A percentile compares a stretch with the other conserved stretches of the same genome.
Evolutionary conservation across 1,284 basidiomycete genomes (phyloP).

Genomic region (Apiotrichum montevideense): DNA sequence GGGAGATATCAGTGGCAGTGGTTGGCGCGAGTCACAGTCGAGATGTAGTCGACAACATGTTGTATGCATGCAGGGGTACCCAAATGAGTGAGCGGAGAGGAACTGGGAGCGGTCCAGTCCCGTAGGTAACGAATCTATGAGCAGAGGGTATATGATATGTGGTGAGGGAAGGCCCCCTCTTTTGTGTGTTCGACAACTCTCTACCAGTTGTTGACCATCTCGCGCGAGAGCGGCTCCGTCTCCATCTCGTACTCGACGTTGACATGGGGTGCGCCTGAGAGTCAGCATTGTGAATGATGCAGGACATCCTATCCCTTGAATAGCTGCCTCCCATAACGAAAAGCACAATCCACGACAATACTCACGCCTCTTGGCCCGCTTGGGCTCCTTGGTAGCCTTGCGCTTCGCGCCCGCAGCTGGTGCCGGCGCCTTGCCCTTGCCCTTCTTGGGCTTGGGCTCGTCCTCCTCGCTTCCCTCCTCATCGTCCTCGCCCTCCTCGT

Average conservation of each 20-base stretch:
- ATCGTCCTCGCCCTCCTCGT: slow-evolving; percentile 47
- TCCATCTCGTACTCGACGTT: slow-evolving; percentile 95
- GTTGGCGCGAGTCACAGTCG: too few species aligned
- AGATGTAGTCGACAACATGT: slow-evolving; percentile 13
- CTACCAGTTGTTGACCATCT: slow-evolving; percentile 50
- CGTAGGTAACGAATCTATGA: not conserved
- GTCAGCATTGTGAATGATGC: not conserved
- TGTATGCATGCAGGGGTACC: slow-evolving; percentile 21
- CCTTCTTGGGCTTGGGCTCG: slow-evolving; percentile 29
- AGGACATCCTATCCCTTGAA: too few species aligned
- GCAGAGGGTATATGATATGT: not conserved
- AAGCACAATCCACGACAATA: not conserved
- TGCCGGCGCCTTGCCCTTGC: slow-evolving; percentile 29
- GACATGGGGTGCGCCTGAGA: slow-evolving; percentile 56
- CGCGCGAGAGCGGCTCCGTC: slow-evolving; percentile 59
- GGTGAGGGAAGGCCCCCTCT: not conserved
- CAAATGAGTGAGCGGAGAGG: not conserved
- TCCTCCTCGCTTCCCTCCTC: slow-evolving; percentile 42
- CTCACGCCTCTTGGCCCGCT: slow-evolving; percentile 43
- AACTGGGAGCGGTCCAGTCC: not conserved
- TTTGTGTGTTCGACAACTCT: not conserved
- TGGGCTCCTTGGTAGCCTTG: slow-evolving; percentile 52
- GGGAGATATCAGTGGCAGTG: too few species aligned
- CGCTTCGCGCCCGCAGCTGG: slow-evolving; percentile 37
- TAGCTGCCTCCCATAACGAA: too few species aligned